Base-by-base conservation (phyloP, 768 basidiomycete species). In the Xanthoconium stramineum region DNA sequence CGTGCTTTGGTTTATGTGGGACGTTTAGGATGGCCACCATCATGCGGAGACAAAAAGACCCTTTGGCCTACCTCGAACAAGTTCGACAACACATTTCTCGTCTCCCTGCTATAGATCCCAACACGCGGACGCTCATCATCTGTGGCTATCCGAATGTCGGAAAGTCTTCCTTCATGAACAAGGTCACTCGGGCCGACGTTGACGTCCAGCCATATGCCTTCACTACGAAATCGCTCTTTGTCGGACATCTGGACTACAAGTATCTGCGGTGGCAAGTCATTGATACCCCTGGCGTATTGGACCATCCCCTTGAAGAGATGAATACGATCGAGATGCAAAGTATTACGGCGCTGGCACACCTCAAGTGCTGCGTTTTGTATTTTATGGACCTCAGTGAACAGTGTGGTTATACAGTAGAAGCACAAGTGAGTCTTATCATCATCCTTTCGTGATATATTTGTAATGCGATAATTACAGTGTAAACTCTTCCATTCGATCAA, bases 261-360 rank as follows among this genome's bases (percentile, higher is more conserved):
- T 99, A 99, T 77, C 81, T 99, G 64, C 86, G 97, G 58, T 99
- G 97, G 97, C 97, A 99, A 73, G 96, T 99, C 49, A 98, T 99
- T 66, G 97, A 99, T 79, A 99, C 97, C 39, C 97, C 97, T 2
- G 97, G 97, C 56, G 88, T 99, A 56, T 81, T 99, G 62, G 97
- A 99, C 70, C 97, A 98, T 72, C 95, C 96, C 3, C 80, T 98
- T 33, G 96, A 99, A 74, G 97, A 99, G 50, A 98, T 99, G 97
- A 98, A 98, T 80, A 98, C 95, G 57, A 99, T 99, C 65, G 97
- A 99, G 77, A 99, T 98, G 96, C 97, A 99, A 79, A 95, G 92
- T 65, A 97, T 97, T 70, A 98, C 96, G 37, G 97, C 97, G 14
- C 78, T 99, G 59, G 97, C 97, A 8, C 97, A 99, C 75, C 76